Evolutionary conservation across 768 basidiomycete genomes (phyloP), one percentile per base, ranked within the genome.

Genomic region (Daedalea quercina): DNA sequence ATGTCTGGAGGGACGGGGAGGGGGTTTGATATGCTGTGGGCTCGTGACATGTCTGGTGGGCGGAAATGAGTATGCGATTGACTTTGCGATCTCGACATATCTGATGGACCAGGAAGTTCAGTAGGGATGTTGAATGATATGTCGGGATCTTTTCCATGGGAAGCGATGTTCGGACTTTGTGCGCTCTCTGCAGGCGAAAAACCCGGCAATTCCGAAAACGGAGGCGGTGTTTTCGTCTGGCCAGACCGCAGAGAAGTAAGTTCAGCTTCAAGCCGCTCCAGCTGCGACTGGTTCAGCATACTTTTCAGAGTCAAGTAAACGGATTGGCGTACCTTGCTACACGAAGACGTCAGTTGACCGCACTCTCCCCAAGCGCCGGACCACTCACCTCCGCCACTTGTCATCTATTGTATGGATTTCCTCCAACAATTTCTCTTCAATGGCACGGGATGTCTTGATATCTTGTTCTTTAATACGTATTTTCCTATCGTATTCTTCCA

Each of bases 401-500:
- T 60, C 50, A 15, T 58, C 57, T 25, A 55, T 44, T 11, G 28
- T 44, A 34, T 54, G 45, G 8, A 57, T 34, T 15, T 53, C 53
- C 6, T 56, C 50, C 15, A 64, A 12, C 31, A 62, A 44, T 25
- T 56, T 55, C 11, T 53, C 49, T 44, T 64, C 63, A 15, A 64
- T 53, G 3, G 56, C 26, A 25, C 43, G 51, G 7, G 60, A 51
- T 1, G 52, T 50, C 17, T 53, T 31, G 20, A 58, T 20, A 24
- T 64, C 63, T 19, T 57, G 52, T 24, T 64, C 52, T 33, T 60
- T 60, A 3, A 57, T 33, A 3, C 57, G 47, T 11, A 60, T 44
- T 33, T 58, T 49, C 7, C 58, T 53, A 3, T 52, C 50, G 50
- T 57, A 55, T 4, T 57, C 54, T 17, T 48, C 45, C 13, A 46